Percentiles rank a stretch among this genome's conserved stretches.
Evolutionary conservation across 345 rosid species (phyloP).

Genomic region (Viola odorata): DNA sequence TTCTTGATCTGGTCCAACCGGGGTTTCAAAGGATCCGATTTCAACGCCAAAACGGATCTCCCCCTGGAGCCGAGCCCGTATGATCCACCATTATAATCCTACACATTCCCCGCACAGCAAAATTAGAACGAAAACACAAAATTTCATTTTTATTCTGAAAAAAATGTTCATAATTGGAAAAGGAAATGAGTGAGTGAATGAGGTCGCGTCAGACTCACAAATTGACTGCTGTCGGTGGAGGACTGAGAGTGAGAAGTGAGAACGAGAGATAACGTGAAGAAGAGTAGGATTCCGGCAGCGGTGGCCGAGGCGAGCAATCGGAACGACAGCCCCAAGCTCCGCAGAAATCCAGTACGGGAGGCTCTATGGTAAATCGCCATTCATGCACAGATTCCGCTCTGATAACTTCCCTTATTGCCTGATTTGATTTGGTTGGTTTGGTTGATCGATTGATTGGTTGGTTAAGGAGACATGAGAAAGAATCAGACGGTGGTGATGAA

Average conservation of each 20-base stretch:
- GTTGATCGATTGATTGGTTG: no score
- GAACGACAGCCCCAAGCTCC: slow-evolving; percentile 27
- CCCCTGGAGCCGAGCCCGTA: slow-evolving; percentile 52
- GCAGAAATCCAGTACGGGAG: slow-evolving; percentile 21
- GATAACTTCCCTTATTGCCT: no score
- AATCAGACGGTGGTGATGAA: no score
- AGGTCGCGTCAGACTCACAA: slow-evolving; percentile 34
- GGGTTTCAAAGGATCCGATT: slow-evolving; percentile 87
- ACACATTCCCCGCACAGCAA: slow-evolving; percentile 3
- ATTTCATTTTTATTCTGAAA: not conserved
- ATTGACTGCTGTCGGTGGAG: slow-evolving; percentile 36
- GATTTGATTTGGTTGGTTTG: no score
- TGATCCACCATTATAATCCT: slow-evolving; percentile 37
- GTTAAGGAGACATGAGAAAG: no score
- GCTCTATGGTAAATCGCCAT: slow-evolving; percentile 57
- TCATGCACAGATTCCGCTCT: not conserved
- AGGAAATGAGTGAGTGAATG: not conserved
- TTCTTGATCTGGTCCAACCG: slow-evolving; percentile 84
- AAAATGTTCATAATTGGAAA: not conserved
- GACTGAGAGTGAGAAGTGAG: slow-evolving; percentile 40
- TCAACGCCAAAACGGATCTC: slow-evolving; percentile 72
- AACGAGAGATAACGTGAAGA: slow-evolving; percentile 47
- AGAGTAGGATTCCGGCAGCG: slow-evolving; percentile 39
- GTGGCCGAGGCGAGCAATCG: slow-evolving; percentile 40
- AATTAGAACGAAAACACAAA: not conserved